Base-by-base conservation (phyloP, 139 green algal genomes). In the Chlorella vulgaris region DNA sequence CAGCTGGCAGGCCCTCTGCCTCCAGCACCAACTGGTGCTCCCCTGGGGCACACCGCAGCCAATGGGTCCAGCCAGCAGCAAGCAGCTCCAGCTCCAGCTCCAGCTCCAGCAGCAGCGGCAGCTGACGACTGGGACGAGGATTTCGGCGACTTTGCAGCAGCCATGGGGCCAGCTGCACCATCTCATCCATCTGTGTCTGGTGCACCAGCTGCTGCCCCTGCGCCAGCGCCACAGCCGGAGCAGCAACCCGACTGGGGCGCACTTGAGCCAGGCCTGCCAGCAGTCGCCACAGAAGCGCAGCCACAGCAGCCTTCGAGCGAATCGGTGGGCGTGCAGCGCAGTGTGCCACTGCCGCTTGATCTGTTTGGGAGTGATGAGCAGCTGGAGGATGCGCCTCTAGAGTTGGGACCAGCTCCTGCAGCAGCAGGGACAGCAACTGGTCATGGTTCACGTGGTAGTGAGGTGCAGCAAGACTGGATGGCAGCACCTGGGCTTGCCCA, bases 301-400 rank as follows among this genome's bases (percentile, higher is more conserved):
- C 55, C 2, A 5, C 3, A 28, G 42, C 42, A 28, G 55, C 18
- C 18, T 15, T n/a, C 55, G 55, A 15, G 13, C 6, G 7, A 28
- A 24, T 53, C 73, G 0, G 0, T 1, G 10, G 73, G 73, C 31
- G 33, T 79, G 73, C 73, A 63, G 36, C 73, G 73, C 10, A 24
- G 51, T 39, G 53, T 53, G 1, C 73, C 73, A 3, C 73, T 79
- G 53, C 53, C 73, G 7, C 53, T 79, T 0, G 36, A 68, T 31
- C 36, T 79, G 8, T 79, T 79, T 79, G 73, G 73, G n/a, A 53
- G 38, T 6, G 71, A 75, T 2, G 15, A 61, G 43, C 7, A 29
- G 29, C 36, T 42, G 28, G 55, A 65, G 66, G 66, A 42, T 33
- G 55, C 15, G 55, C 55, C 55, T 28, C 55, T 65, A 21, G 18